Base-by-base conservation (phyloP, 2,329 filamentous ascomycete species). In the Scedosporium boydii region DNA sequence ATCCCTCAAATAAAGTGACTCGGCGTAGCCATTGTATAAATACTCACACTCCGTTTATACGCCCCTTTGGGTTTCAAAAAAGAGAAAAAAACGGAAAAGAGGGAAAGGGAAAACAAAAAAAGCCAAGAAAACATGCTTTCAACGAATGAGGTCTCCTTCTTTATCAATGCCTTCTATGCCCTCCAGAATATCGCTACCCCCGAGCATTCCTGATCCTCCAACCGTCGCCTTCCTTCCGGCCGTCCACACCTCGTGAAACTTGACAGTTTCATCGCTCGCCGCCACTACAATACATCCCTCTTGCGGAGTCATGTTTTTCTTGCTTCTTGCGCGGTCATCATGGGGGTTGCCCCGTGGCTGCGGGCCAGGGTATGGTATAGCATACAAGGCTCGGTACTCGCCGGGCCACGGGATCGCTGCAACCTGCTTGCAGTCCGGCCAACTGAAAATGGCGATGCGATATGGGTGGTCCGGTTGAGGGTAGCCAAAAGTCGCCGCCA, bases 181-280 rank as follows among this genome's bases (percentile, higher is more conserved):
- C 72, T 96, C 92, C 38, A 96, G 80, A 66, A 97, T 96, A 72
- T 89, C 87, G 74, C 91, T 96, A 4, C 91, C 90, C 12, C 89
- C 90, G 26, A 96, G 77, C 65, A 90, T 77, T 2, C 89, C 86
- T 51, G 77, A 78, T 14, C 80, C 78, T 9, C 75, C 73, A 23
- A 78, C 74, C 21, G 80, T 82, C 7, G 78, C 76, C 69, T 83
- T 87, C 67, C 77, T 80, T 48, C 81, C 77, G 2, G 84, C 82
- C n/a, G 83, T 82, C 95, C 93, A 98, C 10, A 99, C 86, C 76
- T 98, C 93, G 73, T 98, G 92, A 69, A 98, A 98, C 71, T 95
- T 95, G 73, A 98, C 89, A 68, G 86, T 96, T 71, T 91, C 88
- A 74, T 98, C 93, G 70, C 92, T 96, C 53, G 91, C 89, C 16